These are phyloP conservation scores for Obba rivulosa DNA, from an alignment of 768 basidiomycete genomes.

Conservation along the genomic window DNA sequence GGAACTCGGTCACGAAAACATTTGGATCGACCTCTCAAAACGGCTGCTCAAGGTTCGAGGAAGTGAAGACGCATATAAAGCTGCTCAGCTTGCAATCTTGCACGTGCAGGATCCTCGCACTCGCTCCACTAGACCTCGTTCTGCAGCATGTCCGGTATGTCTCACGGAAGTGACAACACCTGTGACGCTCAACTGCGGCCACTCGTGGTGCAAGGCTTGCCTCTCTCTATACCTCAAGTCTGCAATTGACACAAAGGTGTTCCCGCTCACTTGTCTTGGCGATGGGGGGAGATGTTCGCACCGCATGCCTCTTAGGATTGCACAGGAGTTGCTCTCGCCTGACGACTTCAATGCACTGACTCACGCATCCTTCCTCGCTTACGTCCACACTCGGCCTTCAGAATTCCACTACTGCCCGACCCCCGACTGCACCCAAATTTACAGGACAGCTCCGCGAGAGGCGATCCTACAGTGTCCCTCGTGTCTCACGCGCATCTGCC, in stretches of 20 bases:
- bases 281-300: constrained; percentile 52
- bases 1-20: constrained; percentile 52
- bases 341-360: constrained; percentile 51
- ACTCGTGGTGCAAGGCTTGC: constrained; percentile 64
- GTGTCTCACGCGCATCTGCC: constrained; percentile 66
- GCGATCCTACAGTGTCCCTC: constrained; percentile 63
- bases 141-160: constrained; percentile 61
- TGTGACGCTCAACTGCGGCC: constrained; percentile 55
- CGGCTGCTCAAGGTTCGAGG: constrained; percentile 53
- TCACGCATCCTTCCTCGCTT: constrained; percentile 53
- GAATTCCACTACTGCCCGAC: constrained; percentile 77
- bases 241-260: constrained; percentile 49
- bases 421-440: constrained; percentile 72
- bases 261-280: constrained; percentile 73
- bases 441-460: constrained; percentile 48
- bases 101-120: neutral
- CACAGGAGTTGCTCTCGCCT: constrained; percentile 44
- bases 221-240: constrained; percentile 53
- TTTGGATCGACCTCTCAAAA: constrained; percentile 40
- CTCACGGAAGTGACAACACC: constrained; percentile 51
- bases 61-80: constrained; percentile 37
- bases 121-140: constrained; percentile 17
- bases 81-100: constrained; percentile 37
- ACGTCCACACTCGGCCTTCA: constrained; percentile 52
- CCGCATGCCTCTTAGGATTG: constrained; percentile 48